Percentiles rank a stretch among this genome's conserved stretches.
Conservation (phyloP, 202 grass and related monocot genomes). For the Bolboschoenoplectus hybrid region DNA sequence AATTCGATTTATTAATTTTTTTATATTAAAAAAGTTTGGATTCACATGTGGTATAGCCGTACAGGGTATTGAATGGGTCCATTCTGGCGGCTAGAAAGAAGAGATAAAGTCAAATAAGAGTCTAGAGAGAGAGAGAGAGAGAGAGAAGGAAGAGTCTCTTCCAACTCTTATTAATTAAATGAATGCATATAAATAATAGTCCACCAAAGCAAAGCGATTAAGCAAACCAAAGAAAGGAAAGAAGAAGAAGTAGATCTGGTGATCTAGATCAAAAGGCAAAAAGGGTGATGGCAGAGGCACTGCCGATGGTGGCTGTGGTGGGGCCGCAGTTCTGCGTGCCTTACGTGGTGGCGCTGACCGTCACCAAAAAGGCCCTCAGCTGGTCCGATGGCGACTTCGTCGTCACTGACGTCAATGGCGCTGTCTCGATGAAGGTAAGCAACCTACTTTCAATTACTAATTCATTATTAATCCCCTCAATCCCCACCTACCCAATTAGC, state of each 20-base stretch:
- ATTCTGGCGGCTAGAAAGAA: neutral
- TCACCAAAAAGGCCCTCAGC: conserved; percentile 52
- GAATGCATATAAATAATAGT: no score
- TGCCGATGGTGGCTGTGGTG: conserved; percentile 43
- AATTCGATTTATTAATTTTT: no score
- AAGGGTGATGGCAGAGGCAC: neutral
- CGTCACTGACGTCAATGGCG: conserved; percentile 51
- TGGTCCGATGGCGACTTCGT: conserved; percentile 49
- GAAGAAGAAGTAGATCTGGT: neutral
- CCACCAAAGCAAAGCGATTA: no score
- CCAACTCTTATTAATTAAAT: no score
- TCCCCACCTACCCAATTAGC: neutral
- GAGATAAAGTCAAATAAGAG: no score
- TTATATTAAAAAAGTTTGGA: no score
- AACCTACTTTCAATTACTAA: neutral
- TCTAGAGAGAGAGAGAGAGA: neutral
- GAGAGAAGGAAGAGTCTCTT: neutral
- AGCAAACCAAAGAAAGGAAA: no score
- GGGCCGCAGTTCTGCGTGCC: conserved; percentile 51
- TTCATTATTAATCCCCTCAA: neutral
- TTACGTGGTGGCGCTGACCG: conserved; percentile 52
- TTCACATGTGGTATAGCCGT: no score
- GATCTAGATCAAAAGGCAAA: neutral
- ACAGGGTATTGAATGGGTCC: neutral
- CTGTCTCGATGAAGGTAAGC: conserved; percentile 45